Conservation (phyloP, 169 alveolate genomes). For the Cystoisospora suis region DNA sequence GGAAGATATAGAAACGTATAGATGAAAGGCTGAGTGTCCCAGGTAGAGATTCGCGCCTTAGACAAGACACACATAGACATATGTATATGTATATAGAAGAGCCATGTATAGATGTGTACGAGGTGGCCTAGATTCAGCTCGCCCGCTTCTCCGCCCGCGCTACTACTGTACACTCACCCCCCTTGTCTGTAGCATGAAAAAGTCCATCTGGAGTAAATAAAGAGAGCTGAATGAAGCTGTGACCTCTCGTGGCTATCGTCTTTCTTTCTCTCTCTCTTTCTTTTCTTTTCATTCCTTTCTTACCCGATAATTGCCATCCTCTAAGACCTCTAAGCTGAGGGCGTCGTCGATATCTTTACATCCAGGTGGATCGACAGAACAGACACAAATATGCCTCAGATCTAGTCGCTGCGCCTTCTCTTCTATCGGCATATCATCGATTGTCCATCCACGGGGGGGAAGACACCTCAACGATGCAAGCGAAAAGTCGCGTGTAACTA, state of each 20-base stretch:
- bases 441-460: conserved; percentile 90
- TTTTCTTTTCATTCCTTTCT: not conserved
- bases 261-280: not conserved
- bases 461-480: conserved; percentile 91
- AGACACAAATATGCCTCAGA: conserved; percentile 76
- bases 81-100: too few relatives aligned
- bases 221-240: too few relatives aligned
- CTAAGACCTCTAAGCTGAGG: conserved; percentile 84
- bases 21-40: too few relatives aligned
- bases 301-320: conserved; percentile 39
- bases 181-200: not conserved
- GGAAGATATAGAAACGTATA: not conserved
- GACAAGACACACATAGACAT: not conserved
- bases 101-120: not conserved
- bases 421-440: conserved; percentile 75
- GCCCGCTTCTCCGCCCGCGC: not conserved
- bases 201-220: not conserved
- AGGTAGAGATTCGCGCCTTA: too few relatives aligned
- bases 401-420: conserved; percentile 57
- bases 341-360: conserved; percentile 99
- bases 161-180: too few relatives aligned
- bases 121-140: too few relatives aligned
- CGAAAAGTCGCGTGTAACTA: conserved; percentile 81
- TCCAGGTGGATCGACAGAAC: conserved; percentile 99
- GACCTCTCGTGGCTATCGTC: not conserved